phyloP scores from a whole-genome alignment of 306 rosid species.

The Castanospermum australe region DNA sequence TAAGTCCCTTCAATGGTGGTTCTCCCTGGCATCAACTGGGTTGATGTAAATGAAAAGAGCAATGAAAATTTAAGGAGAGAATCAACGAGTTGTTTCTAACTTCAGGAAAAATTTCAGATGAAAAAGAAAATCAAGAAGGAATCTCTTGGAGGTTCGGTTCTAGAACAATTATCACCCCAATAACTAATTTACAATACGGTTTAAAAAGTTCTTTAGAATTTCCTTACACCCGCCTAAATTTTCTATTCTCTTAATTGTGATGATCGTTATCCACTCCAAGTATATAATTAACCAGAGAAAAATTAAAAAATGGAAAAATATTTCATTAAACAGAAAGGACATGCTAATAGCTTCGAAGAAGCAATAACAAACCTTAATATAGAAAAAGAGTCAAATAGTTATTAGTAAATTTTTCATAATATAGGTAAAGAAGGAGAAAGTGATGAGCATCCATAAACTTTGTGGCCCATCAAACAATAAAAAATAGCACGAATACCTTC shows the following conservation, averaged over 20 bases:
- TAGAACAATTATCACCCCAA: not conserved
- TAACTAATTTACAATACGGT: not conserved
- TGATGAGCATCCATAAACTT: not conserved
- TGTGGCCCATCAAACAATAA: not conserved
- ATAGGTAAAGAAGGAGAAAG: not conserved
- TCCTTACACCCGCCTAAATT: not conserved
- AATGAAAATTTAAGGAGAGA: not conserved
- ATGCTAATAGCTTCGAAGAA: not conserved
- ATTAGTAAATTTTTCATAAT: not conserved
- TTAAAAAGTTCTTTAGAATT: not conserved
- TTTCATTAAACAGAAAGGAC: not conserved
- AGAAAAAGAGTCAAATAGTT: not conserved
- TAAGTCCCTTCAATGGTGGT: not conserved
- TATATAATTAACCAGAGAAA: not conserved
- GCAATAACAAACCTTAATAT: not conserved
- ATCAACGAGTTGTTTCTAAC: not conserved
- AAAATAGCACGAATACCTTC: not conserved
- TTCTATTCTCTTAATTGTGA: not conserved
- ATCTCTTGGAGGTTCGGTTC: not conserved
- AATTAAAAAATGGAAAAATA: not conserved
- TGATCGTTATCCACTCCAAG: not conserved
- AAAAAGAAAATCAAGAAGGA: conserved; percentile 7
- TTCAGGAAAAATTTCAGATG: not conserved
- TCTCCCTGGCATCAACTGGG: conserved; percentile 3
- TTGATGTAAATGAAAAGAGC: not conserved